Evolutionary conservation across 2,329 filamentous ascomycete genomes (phyloP).

Genomic region (Bipolaris oryzae): DNA sequence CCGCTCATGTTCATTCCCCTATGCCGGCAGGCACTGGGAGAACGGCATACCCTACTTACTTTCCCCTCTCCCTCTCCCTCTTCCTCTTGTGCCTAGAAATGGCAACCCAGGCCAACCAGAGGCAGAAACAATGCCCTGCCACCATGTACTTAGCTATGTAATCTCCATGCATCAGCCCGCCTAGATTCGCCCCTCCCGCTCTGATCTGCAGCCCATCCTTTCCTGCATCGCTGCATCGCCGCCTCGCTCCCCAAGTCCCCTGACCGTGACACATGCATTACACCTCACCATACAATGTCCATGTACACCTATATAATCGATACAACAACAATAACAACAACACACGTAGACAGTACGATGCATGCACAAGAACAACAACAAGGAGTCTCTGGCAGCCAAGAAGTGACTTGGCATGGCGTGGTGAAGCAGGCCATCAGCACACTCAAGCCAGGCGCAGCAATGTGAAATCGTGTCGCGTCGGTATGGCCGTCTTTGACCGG

Average conservation of each 20-base stretch:
- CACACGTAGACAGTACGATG: not conserved
- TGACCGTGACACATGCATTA: no score
- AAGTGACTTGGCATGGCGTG: constrained; percentile 1
- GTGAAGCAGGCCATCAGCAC: not conserved
- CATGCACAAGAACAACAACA: not conserved
- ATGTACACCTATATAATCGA: no score
- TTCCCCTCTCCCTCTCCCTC: no score
- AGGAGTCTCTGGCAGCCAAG: not conserved
- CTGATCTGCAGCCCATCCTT: not conserved
- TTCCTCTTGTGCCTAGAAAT: not conserved
- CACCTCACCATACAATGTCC: not conserved
- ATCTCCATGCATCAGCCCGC: not conserved
- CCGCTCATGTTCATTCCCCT: no score
- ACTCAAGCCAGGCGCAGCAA: no score
- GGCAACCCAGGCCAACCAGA: not conserved
- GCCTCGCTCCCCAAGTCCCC: no score
- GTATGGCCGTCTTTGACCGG: constrained; percentile 6
- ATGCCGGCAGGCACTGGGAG: no score
- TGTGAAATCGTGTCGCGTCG: not conserved
- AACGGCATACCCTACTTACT: not conserved
- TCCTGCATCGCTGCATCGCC: not conserved
- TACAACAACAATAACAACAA: no score
- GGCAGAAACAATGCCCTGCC: not conserved
- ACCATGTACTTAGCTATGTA: no score
- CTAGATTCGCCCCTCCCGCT: not conserved